Conservation (phyloP, 768 basidiomycete genomes). For the Mycena vulgaris region DNA sequence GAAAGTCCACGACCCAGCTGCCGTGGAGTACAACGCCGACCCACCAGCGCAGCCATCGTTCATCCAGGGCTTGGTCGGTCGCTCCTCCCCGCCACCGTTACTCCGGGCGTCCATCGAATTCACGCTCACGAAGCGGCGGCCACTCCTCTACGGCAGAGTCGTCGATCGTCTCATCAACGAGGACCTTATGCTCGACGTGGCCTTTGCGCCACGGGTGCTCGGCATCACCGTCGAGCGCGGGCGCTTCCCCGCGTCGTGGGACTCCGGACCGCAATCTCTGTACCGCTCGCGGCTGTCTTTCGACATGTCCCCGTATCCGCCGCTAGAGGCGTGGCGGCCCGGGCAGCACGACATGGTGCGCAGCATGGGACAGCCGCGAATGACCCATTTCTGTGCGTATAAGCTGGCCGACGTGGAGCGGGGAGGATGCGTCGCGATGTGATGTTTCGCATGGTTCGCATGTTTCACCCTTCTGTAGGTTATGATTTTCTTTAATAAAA, state of each 20-base stretch:
- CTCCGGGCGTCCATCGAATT: constrained; percentile 16
- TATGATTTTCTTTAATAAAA: neutral
- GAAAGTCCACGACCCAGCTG: constrained; percentile 23
- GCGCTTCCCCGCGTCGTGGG: neutral
- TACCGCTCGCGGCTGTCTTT: constrained; percentile 3
- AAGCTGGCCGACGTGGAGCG: neutral
- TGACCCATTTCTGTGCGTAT: constrained; percentile 15
- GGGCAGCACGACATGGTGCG: neutral
- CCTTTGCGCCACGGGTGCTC: constrained; percentile 19
- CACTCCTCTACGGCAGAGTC: neutral
- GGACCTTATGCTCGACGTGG: constrained; percentile 12
- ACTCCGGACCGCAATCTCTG: neutral
- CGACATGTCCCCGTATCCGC: constrained; percentile 13
- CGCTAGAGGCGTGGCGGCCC: constrained; percentile 4
- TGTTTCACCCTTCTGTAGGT: too few relatives aligned
- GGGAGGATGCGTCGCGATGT: constrained; percentile 7
- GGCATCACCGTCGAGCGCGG: constrained; percentile 15
- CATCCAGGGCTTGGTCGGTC: neutral
- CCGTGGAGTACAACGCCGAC: neutral
- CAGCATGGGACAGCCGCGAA: constrained; percentile 8
- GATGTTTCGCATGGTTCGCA: neutral
- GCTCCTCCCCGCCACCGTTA: neutral
- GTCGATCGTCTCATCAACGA: constrained; percentile 8
- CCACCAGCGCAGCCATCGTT: neutral
- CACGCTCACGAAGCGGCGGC: constrained; percentile 14